phyloP scores from a whole-genome alignment of 805 yeast species.

The Phaffomyces thermotolerans region DNA sequence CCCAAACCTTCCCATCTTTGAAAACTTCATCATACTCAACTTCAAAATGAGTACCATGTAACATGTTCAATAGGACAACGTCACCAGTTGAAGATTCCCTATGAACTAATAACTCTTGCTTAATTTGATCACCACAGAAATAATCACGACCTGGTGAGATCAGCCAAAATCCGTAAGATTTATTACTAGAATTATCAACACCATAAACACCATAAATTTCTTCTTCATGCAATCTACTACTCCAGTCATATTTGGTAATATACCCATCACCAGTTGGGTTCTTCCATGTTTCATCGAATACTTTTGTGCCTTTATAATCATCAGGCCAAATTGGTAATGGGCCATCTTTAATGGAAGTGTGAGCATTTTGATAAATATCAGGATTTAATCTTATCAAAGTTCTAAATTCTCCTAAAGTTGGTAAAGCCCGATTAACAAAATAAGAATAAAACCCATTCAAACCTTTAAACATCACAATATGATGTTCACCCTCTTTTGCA shows the following conservation, averaged over 20 bases:
- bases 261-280: not conserved
- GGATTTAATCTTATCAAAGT: slow-evolving; percentile 4
- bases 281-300: slow-evolving; percentile 4
- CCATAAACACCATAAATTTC: slow-evolving; percentile 5
- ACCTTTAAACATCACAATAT: slow-evolving; percentile 3
- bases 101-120: slow-evolving; percentile 3
- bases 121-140: slow-evolving; percentile 4
- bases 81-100: slow-evolving; percentile 4
- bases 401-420: slow-evolving; percentile 2
- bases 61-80: slow-evolving; percentile 3
- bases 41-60: slow-evolving; percentile 5
- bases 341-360: slow-evolving; percentile 2
- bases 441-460: slow-evolving; percentile 2
- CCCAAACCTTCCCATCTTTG: slow-evolving; percentile 2
- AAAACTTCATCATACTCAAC: slow-evolving; percentile 1
- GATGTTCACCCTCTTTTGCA: slow-evolving; percentile 5
- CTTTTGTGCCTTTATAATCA: slow-evolving; percentile 1
- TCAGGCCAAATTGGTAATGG: slow-evolving; percentile 2
- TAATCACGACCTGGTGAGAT: slow-evolving; percentile 4
- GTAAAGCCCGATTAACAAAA: slow-evolving; percentile 1
- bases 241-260: slow-evolving; percentile 4
- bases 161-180: slow-evolving; percentile 1
- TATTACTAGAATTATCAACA: not conserved
- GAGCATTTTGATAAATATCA: slow-evolving; percentile 2
- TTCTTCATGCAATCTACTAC: slow-evolving; percentile 4